Evolutionary conservation across 306 rosid genomes (phyloP), one percentile per base, ranked within the genome.

Genomic region (Canavalia gladiata): DNA sequence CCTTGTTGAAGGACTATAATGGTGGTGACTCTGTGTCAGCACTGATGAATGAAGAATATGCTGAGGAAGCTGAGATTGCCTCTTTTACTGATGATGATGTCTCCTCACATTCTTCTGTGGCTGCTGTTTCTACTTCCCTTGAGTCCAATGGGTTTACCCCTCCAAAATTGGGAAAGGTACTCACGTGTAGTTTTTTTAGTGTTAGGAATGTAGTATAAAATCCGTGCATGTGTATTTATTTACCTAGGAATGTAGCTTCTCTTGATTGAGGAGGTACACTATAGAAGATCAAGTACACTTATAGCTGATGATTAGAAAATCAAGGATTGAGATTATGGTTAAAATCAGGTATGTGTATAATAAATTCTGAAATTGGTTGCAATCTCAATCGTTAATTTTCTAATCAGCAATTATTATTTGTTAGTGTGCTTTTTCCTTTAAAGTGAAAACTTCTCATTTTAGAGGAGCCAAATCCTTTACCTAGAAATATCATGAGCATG

Each of bases 21-120:
- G 90, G 85, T 73, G 90, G 87, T 35, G 97, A 87, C 43, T 91
- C 97, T 68, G 92, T 87, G 58, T 88, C 90, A 12, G 78, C 87
- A 75, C 75, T 92, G 77, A 86, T 87, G 78, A 84, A 84, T 80
- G 97, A 85, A 86, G 94, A 88, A 67, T 88, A 85, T 65, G 90
- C 86, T 29, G 97, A 91, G 78, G 94, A 91, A 77, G 86, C 90
- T 60, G 96, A 90, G 84, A 80, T 75, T 84, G 85, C 91, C 25
- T 86, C 93, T 72, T 93, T 87, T 51, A 90, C 94, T 9, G 98
- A 91, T 75, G 98, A 93, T 13, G 94, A 93, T 83, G 89, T 65
- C 71, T 93, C 94, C 33, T 91, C 98, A 6, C 88, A 83, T 84
- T 88, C 97, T 37, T 93, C 98, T 41, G 62, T 56, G 74, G 81